Base-by-base conservation (phyloP, 2,329 filamentous ascomycete species). In the Xylaria sp. region DNA sequence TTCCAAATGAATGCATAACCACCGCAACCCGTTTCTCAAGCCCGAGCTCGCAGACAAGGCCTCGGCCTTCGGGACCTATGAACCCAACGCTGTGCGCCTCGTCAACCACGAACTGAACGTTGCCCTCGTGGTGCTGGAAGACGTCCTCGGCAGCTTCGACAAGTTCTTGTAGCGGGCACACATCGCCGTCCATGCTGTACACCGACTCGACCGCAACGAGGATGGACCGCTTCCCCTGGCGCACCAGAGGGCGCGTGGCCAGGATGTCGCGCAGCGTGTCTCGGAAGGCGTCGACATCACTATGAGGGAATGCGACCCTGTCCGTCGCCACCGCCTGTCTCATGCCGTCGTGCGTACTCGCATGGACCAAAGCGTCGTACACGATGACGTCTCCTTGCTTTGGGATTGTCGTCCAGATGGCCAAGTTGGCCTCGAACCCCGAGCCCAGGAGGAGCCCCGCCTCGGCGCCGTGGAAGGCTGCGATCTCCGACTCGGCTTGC, bases 281-380 rank as follows among this genome's bases (percentile, higher is more conserved):
- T 17, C 71, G 68, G 44, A 85, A 72, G 6, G 72, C 68, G 60
- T 83, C 54, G 46, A 58, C 33, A 54, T 67, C 60, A 35, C 65
- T 86, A 67, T 86, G 84, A 2, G 62, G 66, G 68, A 85, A 85
- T 7, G 7, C 64, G 0, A 79, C 54, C 71, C 67, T 80, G 41
- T 75, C 72, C 1, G 75, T 73, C 0, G 87, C 86, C 3, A 85
- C 76, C 10, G 81, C 83, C 3, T 82, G 71, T 13, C 78, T 76
- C 81, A 90, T 88, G 1, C 87, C 88, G 63, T 89, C 86, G 61
- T 87, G 85, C 0, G 83, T 81, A 71, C 86, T 90, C 0, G 89
- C 89, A 68, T 91, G 89, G 3, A 90, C 83, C 15, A 86, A 77
- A 65, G 85, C 85, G 71, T 91, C 88, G 62, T 87, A 87, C 0